Evolutionary conservation across 345 rosid genomes (phyloP).

Genomic region (Pistacia integerrima): DNA sequence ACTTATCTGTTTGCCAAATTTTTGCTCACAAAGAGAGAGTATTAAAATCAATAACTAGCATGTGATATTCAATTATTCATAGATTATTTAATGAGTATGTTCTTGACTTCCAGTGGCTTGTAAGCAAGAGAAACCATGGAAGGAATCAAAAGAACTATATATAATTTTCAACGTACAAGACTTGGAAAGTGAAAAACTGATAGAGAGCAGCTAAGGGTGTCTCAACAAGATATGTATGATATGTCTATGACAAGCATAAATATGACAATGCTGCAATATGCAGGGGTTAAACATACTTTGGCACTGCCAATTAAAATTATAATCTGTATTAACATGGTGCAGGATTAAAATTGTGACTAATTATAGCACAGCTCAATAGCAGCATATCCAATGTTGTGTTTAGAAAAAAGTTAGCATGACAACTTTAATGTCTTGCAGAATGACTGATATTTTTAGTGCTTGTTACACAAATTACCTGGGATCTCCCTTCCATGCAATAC

Average conservation of each 20-base stretch:
- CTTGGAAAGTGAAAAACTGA: neutral
- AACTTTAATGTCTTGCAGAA: neutral
- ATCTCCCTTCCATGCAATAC: conserved; percentile 57
- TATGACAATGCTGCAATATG: no score
- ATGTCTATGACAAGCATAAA: no score
- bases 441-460: neutral
- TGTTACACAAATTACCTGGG: conserved; percentile 49
- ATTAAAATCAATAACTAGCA: neutral
- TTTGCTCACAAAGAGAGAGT: no score
- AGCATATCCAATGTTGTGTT: neutral
- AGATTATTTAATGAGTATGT: neutral
- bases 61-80: neutral
- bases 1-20: no score
- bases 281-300: no score
- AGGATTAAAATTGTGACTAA: neutral
- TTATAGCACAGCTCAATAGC: neutral
- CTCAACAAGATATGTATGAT: neutral
- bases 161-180: neutral
- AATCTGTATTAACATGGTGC: neutral
- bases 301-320: neutral
- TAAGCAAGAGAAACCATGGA: neutral
- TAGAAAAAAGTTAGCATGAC: neutral
- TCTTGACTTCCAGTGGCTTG: neutral
- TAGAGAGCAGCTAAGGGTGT: neutral
- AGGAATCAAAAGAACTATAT: neutral